Conservation (phyloP, 2,329 filamentous ascomycete species). For the Ambrosiella beaveri region DNA sequence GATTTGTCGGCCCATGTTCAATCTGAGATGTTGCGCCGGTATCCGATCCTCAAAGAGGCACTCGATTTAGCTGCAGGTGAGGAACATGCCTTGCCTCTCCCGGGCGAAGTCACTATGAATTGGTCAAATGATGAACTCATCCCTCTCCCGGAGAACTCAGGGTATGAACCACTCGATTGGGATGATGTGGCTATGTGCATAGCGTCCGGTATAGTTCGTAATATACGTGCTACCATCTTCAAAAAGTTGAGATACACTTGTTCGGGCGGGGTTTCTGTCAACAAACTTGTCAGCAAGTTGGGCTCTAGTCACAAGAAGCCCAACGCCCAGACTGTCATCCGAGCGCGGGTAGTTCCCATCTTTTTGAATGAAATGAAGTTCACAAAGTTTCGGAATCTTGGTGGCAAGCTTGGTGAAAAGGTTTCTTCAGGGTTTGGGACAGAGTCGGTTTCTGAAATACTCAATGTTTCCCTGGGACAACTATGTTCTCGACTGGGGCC, state of each 20-base stretch:
- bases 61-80: conserved; percentile 31
- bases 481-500: conserved; percentile 64
- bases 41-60: conserved; percentile 43
- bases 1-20: conserved; percentile 80
- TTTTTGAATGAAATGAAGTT: conserved; percentile 81
- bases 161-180: conserved; percentile 80
- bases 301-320: conserved; percentile 87
- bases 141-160: conserved; percentile 58
- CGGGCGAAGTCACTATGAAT: conserved; percentile 51
- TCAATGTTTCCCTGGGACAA: conserved; percentile 55
- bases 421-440: conserved; percentile 67
- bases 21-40: conserved; percentile 53
- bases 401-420: conserved; percentile 83
- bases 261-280: conserved; percentile 72
- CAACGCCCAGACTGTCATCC: conserved; percentile 83
- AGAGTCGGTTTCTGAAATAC: conserved; percentile 59
- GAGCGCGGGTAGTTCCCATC: conserved; percentile 60
- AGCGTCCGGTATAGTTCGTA: conserved; percentile 73
- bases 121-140: conserved; percentile 74
- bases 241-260: conserved; percentile 71
- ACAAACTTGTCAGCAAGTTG: conserved; percentile 91
- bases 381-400: conserved; percentile 87
- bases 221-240: conserved; percentile 51
- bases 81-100: conserved; percentile 54
- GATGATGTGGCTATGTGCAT: conserved; percentile 80